phyloP scores from a whole-genome alignment of 805 yeast genomes.

The Wickerhamomyces queroliae region DNA sequence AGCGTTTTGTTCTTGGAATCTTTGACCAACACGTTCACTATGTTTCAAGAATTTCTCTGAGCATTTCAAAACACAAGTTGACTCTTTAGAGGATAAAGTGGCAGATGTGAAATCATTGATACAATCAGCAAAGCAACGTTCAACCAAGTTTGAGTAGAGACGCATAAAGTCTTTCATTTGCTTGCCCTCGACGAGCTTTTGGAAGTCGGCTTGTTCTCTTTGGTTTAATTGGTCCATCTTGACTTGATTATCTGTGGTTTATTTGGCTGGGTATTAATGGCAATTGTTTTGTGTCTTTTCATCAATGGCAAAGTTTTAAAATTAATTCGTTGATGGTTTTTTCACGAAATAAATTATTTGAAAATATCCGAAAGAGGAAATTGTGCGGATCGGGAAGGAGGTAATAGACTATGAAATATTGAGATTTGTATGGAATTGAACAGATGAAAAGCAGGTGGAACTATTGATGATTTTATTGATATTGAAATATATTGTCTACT shows the following conservation, averaged over 20 bases:
- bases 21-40: constrained; percentile 95
- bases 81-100: constrained; percentile 79
- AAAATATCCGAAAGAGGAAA: too few species aligned
- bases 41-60: constrained; percentile 97
- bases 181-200: constrained; percentile 90
- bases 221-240: constrained; percentile 91
- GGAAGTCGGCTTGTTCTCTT: constrained; percentile 95
- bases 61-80: constrained; percentile 81
- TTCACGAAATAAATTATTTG: too few species aligned
- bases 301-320: too few species aligned
- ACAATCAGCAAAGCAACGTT: constrained; percentile 96
- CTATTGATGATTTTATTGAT: background rate
- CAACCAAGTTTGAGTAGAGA: constrained; percentile 88
- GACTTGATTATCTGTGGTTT: too few species aligned
- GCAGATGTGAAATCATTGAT: constrained; percentile 97
- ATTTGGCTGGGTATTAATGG: too few species aligned
- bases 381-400: too few species aligned
- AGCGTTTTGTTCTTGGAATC: constrained; percentile 97
- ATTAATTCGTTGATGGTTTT: too few species aligned
- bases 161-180: constrained; percentile 99
- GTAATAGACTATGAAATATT: too few species aligned
- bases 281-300: too few species aligned
- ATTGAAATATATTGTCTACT: background rate
- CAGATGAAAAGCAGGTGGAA: too few species aligned
- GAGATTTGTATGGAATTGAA: too few species aligned